Evolutionary conservation across 805 yeast genomes (phyloP), one percentile per base, ranked within the genome.

Genomic region (Starmera dryadoides): DNA sequence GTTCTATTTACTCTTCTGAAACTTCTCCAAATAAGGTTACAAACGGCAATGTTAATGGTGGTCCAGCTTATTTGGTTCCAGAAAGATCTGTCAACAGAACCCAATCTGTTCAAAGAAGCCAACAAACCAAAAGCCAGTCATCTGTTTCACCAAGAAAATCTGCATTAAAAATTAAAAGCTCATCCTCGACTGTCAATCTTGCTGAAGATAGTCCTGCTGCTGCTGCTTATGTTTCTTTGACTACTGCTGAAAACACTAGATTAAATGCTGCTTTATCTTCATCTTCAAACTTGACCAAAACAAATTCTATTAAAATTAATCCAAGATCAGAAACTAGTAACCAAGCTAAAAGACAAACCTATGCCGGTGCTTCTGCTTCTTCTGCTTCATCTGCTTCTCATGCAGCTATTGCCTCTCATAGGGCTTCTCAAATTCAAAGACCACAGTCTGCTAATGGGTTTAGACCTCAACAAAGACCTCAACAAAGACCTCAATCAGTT

Each of bases 161-260:
- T 9, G 73, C 71, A 0, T 46, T 67, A 37, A 67, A 67, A 44
- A 58, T 56, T 29, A 48, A 43, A 30, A 34, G 33, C 12, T 45
- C 60, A 14, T 38, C 51, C 5, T 47, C 55, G 4, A 47, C 43
- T 11, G 48, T 59, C 12, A 49, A 53, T 30, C 43, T 22, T 35
- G 42, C 34, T 39, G 44, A 26, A 30, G 41, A 30, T 35, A 56
- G 37, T 43, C 60, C 82, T 2, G 85, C 86, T 0, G 73, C 73
- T 21, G 73, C 71, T 42, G 87, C 85, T 0, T 81, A 81, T 49
- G 53, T 81, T 33, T 78, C 86, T 0, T 59, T 81, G 39, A 71
- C 89, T 1, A 84, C 93, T 0, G 89, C 89, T 1, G 88, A 83
- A 52, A 84, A 84, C 56, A 84, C 93, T 0, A 68, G 88, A 42